Evolutionary conservation across 768 basidiomycete genomes (phyloP).

Genomic region (Collybia mongolica): DNA sequence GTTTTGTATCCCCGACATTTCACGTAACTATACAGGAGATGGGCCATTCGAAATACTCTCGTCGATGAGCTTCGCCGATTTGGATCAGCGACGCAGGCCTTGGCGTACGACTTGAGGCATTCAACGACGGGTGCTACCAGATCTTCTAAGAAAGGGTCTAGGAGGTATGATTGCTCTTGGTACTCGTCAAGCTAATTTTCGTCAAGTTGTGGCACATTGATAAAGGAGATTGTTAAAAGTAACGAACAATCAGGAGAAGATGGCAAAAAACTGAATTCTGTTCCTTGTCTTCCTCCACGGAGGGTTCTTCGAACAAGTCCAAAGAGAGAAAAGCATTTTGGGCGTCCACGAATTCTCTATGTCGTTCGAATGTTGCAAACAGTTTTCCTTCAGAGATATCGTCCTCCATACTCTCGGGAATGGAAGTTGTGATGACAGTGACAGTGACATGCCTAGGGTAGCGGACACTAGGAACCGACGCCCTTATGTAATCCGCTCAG

Average conservation of each 20-base stretch:
- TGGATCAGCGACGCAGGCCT: slow-evolving; percentile 30
- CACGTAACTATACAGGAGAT: slow-evolving; percentile 74
- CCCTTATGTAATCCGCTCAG: no score
- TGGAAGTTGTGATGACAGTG: neutral
- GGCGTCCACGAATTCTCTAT: slow-evolving; percentile 54
- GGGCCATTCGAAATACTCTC: slow-evolving; percentile 52
- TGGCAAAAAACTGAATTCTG: slow-evolving; percentile 42
- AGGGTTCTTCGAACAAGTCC: slow-evolving; percentile 43
- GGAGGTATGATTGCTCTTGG: slow-evolving; percentile 89
- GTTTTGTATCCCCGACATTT: slow-evolving; percentile 91
- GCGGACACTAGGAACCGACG: no score
- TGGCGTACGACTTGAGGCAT: slow-evolving; percentile 55
- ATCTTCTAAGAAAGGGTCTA: slow-evolving; percentile 85
- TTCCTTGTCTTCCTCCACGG: slow-evolving; percentile 37
- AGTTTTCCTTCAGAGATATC: slow-evolving; percentile 41
- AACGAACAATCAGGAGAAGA: slow-evolving; percentile 51
- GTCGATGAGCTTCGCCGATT: slow-evolving; percentile 25
- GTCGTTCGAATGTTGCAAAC: slow-evolving; percentile 59
- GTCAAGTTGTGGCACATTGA: neutral
- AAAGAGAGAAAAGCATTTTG: slow-evolving; percentile 51
- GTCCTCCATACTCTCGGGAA: slow-evolving; percentile 26
- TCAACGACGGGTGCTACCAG: slow-evolving; percentile 78
- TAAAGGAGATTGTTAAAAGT: neutral
- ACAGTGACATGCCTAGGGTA: no score
- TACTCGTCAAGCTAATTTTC: slow-evolving; percentile 76